These are phyloP conservation scores for Aspergillus ruber DNA, from an alignment of 2,329 filamentous ascomycete species.

Conservation along the genomic window DNA sequence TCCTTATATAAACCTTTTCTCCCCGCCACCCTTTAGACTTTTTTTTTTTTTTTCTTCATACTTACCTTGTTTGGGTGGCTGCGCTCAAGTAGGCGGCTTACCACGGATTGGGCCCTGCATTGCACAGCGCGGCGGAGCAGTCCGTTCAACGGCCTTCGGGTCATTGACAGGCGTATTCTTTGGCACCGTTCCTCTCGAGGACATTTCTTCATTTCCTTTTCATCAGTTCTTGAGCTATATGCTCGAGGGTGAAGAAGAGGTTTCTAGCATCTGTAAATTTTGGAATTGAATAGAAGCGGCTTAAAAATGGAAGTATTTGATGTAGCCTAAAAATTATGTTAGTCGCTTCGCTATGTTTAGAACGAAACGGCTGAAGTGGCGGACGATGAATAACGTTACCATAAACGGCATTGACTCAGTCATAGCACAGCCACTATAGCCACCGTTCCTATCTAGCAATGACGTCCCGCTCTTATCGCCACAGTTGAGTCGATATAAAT, in stretches of 20 bases:
- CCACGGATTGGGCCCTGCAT: slow-evolving; percentile 49
- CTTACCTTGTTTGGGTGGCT: slow-evolving; percentile 46
- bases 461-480: neutral
- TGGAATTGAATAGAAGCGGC: no score
- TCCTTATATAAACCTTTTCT: slow-evolving; percentile 10
- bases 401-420: no score
- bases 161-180: slow-evolving; percentile 37
- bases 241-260: slow-evolving; percentile 31
- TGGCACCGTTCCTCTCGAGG: slow-evolving; percentile 25
- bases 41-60: slow-evolving; percentile 43
- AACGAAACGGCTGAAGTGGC: no score
- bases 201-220: slow-evolving; percentile 19
- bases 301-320: no score
- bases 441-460: neutral
- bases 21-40: slow-evolving; percentile 14
- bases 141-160: slow-evolving; percentile 24
- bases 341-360: no score
- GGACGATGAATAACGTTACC: neutral
- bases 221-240: slow-evolving; percentile 23
- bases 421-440: neutral
- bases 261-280: neutral
- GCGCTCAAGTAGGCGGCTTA: slow-evolving; percentile 42
- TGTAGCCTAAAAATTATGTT: no score
- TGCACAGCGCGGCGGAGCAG: slow-evolving; percentile 51
- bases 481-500: neutral